Evolutionary conservation across 2,329 filamentous ascomycete species (phyloP), one percentile per base, ranked within the genome.

Genomic region (Sporothrix protearum): DNA sequence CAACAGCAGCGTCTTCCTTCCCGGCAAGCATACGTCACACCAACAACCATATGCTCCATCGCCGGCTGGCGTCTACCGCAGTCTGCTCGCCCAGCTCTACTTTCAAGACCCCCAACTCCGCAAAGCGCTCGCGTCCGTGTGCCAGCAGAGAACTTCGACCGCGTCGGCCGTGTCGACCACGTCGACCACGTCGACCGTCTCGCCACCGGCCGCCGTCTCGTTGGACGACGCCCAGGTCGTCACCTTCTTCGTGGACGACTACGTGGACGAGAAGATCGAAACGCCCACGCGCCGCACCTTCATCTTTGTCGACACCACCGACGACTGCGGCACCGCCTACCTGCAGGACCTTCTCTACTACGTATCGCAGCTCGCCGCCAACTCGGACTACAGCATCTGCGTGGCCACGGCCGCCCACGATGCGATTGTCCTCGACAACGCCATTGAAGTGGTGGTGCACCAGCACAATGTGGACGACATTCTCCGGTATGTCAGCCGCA

Each of bases 331-430:
- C 1, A 53, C 74, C 0, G 36, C 74, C 0, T 78, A 78, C 61
- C 75, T 78, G 6, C 71, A 76, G 33, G 78, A 78, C 42, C 71
- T 80, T 0, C 67, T 79, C 4, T 73, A 61, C 63, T 76, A 77
- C 30, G 73, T 80, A 14, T 74, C 75, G 1, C 77, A 76, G 45
- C 76, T 80, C 6, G 78, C 78, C 0, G 75, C 71, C 10, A 78
- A 79, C 71, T 78, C 78, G 12, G 77, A 78, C 67, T 78, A 80
- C 42, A 80, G 77, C 74, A 77, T 80, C 57, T 79, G 78, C 72
- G 68, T 79, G 3, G 75, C 78, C 5, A 78, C 76, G 55, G 73
- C 75, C 12, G 67, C 76, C n/a, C 72, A 77, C 45, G 72, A 75
- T 36, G 72, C 75, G 22, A 72, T 76, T 42, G 72, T 55, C 1